A percentile compares a stretch with the other conserved stretches of the same genome.
Conservation (phyloP, 495 filamentous ascomycete species). For the Penicillium waksmanii region DNA sequence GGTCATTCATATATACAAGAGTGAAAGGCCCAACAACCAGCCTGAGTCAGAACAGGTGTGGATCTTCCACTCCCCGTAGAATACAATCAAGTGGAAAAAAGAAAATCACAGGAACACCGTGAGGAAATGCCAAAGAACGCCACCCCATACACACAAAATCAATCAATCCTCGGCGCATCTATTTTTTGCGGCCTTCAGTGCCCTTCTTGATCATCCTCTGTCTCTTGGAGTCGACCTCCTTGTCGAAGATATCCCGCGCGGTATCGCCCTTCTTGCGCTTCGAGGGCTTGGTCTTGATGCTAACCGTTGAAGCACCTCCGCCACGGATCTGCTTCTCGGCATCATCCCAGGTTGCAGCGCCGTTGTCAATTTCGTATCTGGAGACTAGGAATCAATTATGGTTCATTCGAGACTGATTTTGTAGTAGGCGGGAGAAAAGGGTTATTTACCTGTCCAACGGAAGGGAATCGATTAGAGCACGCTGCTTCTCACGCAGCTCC, state of each 20-base stretch:
- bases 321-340: constrained; percentile 76
- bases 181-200: constrained; percentile 51
- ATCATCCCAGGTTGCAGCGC: constrained; percentile 73
- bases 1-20: constrained; percentile 26
- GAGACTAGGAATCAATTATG: constrained; percentile 48
- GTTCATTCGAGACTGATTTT: constrained; percentile 34
- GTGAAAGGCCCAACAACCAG: constrained; percentile 12
- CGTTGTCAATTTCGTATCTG: constrained; percentile 82
- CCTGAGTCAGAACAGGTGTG: constrained; percentile 6
- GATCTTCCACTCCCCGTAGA: constrained; percentile 17
- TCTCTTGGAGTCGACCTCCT: constrained; percentile 51
- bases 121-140: constrained; percentile 31
- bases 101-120: constrained; percentile 26
- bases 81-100: constrained; percentile 13
- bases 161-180: constrained; percentile 14
- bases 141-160: constrained; percentile 14
- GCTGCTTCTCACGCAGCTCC: constrained; percentile 74
- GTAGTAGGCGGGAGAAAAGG: constrained; percentile 8
- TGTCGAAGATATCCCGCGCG: constrained; percentile 54
- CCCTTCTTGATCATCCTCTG: constrained; percentile 58
- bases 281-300: constrained; percentile 70
- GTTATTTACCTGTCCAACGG: constrained; percentile 81
- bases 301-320: constrained; percentile 72
- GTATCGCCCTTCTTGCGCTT: constrained; percentile 78
- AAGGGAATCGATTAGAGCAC: constrained; percentile 83